phyloP scores from a whole-genome alignment of 345 rosid species.

The Leavenworthia alabamica region DNA sequence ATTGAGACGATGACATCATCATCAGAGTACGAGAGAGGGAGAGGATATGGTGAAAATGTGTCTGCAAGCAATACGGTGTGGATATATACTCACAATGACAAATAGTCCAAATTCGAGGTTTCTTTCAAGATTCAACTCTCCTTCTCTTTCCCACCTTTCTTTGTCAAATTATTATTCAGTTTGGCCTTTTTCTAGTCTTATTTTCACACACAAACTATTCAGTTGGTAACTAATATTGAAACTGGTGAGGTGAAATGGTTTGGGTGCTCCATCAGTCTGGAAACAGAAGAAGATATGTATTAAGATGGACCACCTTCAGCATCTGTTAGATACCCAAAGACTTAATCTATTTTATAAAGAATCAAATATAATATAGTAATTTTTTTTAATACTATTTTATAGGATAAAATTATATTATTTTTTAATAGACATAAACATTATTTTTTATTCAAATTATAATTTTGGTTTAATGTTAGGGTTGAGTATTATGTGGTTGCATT shows the following conservation, averaged over 20 bases:
- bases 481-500: too few relatives aligned
- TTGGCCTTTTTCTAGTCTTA: background rate
- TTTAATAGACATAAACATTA: too few relatives aligned
- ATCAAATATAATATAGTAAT: too few relatives aligned
- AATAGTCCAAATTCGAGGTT: constrained; percentile 27
- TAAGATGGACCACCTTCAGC: background rate
- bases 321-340: background rate
- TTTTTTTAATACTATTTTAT: too few relatives aligned
- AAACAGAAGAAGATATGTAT: background rate
- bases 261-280: background rate
- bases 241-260: background rate
- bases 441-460: too few relatives aligned
- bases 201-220: background rate
- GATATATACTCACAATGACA: background rate
- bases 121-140: constrained; percentile 23
- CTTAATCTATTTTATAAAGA: background rate
- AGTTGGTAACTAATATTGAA: background rate
- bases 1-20: constrained; percentile 13
- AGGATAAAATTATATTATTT: too few relatives aligned
- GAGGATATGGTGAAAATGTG: constrained; percentile 28
- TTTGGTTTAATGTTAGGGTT: too few relatives aligned
- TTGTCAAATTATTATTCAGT: constrained; percentile 15
- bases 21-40: background rate
- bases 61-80: constrained; percentile 24
- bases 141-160: background rate